Percentiles rank a stretch among this genome's conserved stretches.
Evolutionary conservation across 2,329 filamentous ascomycete species (phyloP).

Genomic region (Rhinocladiella similis): DNA sequence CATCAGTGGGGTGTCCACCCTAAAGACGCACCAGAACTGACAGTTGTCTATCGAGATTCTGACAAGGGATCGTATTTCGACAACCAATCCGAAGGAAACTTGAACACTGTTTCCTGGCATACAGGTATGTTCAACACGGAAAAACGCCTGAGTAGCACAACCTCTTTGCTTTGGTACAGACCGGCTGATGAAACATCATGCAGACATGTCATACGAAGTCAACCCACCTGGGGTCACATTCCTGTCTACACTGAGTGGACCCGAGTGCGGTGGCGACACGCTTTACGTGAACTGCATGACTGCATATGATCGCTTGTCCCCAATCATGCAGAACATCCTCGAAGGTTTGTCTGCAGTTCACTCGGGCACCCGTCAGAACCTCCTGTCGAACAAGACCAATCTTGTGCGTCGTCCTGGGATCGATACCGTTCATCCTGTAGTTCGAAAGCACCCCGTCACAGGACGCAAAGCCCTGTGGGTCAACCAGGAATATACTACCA

Average conservation of each 20-base stretch:
- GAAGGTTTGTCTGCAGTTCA: conserved; percentile 81
- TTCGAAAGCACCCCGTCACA: conserved; percentile 51
- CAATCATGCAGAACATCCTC: conserved; percentile 74
- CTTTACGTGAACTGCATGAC: conserved; percentile 76
- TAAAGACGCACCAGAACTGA: neutral
- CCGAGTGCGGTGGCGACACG: conserved; percentile 78
- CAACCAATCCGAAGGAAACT: no score
- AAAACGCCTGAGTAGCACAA: conserved; percentile 74
- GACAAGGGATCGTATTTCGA: no score
- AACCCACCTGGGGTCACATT: conserved; percentile 88
- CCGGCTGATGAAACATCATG: no score
- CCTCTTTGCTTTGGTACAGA: conserved; percentile 78
- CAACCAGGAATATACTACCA: conserved; percentile 51
- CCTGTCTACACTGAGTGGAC: conserved; percentile 81
- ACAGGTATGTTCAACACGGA: conserved; percentile 35
- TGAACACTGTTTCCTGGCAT: no score
- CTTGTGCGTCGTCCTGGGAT: conserved; percentile 42
- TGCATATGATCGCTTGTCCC: conserved; percentile 78
- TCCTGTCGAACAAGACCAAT: conserved; percentile 53
- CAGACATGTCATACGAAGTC: conserved; percentile 83
- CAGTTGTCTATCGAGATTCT: no score
- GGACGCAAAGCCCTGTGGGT: conserved; percentile 50
- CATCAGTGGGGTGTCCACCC: conserved; percentile 53
- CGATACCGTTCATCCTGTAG: conserved; percentile 44
- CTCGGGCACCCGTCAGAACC: conserved; percentile 75